A percentile compares a stretch with the other conserved stretches of the same genome.
These are phyloP conservation scores for Breynia disticha DNA, from an alignment of 441 rosid species.

Conservation along the genomic window DNA sequence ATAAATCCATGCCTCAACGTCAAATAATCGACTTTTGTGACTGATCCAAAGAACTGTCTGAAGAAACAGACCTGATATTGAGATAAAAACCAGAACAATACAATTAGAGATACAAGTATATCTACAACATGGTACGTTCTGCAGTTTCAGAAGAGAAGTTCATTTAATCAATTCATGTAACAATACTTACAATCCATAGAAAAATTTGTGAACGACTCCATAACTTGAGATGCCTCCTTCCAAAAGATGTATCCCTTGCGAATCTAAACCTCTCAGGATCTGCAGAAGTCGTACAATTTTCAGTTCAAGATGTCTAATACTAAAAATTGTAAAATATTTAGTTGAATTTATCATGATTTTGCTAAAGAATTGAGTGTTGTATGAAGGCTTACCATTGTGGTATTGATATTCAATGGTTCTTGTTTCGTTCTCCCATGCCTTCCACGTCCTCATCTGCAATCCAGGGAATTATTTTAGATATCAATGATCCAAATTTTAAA, in stretches of 20 bases:
- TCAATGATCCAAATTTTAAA: too few relatives aligned
- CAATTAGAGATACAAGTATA: not conserved
- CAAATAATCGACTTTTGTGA: slow-evolving; percentile 75
- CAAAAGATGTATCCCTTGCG: slow-evolving; percentile 91
- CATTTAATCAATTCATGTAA: not conserved
- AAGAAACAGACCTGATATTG: slow-evolving; percentile 77
- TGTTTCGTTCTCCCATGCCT: slow-evolving; percentile 78
- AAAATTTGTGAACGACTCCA: slow-evolving; percentile 62
- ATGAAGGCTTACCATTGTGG: slow-evolving; percentile 44
- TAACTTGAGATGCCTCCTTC: slow-evolving; percentile 59
- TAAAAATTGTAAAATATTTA: too few relatives aligned
- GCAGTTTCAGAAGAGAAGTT: too few relatives aligned
- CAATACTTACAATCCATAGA: slow-evolving; percentile 74
- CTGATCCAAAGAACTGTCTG: slow-evolving; percentile 92
- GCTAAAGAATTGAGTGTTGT: too few relatives aligned
- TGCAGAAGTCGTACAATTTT: slow-evolving; percentile 15
- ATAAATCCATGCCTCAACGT: slow-evolving; percentile 88
- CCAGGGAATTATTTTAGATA: not conserved
- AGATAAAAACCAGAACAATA: not conserved
- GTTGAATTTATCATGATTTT: too few relatives aligned
- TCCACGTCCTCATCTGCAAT: slow-evolving; percentile 86
- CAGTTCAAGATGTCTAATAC: not conserved
- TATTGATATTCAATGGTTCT: slow-evolving; percentile 73
- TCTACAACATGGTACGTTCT: too few relatives aligned
- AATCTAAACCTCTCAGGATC: slow-evolving; percentile 97